phyloP scores from a whole-genome alignment of 345 rosid genomes.

The Citrus inodora region DNA sequence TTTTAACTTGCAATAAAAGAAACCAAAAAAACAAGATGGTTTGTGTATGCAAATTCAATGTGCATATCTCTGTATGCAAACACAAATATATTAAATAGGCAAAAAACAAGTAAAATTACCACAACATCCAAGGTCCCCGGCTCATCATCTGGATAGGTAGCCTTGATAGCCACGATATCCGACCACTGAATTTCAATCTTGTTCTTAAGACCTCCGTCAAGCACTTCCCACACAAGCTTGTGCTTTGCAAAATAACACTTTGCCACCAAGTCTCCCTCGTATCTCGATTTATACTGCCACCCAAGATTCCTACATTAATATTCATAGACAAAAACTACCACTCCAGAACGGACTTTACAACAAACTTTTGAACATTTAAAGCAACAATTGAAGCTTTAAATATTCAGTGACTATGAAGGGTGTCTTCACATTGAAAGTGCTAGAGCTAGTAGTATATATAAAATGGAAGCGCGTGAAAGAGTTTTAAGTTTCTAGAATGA shows the following conservation, averaged over 20 bases:
- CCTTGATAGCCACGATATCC: conserved; percentile 62
- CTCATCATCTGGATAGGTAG: conserved; percentile 39
- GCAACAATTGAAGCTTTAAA: not conserved
- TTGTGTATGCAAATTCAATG: not conserved
- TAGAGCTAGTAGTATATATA: no score
- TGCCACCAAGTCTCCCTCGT: conserved; percentile 75
- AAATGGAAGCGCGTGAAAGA: not conserved
- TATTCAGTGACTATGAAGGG: not conserved
- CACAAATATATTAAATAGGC: not conserved
- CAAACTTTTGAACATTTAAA: not conserved
- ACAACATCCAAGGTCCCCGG: conserved; percentile 54
- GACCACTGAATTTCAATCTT: conserved; percentile 86
- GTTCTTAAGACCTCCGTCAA: conserved; percentile 73
- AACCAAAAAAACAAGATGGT: not conserved
- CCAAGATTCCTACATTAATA: not conserved
- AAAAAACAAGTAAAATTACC: conserved; percentile 34
- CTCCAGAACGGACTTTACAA: no score
- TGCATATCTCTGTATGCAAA: not conserved
- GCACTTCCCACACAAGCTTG: conserved; percentile 80
- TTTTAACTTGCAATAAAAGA: not conserved
- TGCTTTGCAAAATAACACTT: conserved; percentile 80
- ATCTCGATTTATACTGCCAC: conserved; percentile 53
- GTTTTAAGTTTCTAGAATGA: not conserved
- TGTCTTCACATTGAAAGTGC: not conserved
- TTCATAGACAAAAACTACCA: not conserved